Evolutionary conservation across 768 basidiomycete species (phyloP).

Genomic region (Russula sp.): DNA sequence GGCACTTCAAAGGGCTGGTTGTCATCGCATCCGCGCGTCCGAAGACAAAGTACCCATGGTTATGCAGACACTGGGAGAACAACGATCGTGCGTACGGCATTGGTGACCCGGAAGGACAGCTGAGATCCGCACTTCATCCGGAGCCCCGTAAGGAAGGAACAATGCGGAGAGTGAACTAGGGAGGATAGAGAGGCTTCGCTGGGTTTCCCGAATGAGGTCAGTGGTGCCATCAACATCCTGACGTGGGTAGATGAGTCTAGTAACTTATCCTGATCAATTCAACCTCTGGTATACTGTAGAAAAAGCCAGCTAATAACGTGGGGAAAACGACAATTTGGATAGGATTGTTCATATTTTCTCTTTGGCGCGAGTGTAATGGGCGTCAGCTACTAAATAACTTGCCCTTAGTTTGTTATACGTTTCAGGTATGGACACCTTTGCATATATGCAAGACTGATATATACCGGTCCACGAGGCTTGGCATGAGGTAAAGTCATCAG

Average conservation of each 20-base stretch:
- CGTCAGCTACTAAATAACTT: neutral
- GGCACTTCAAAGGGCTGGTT: neutral
- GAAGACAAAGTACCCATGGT: neutral
- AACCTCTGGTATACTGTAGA: neutral
- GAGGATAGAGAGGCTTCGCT: neutral
- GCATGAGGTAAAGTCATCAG: neutral
- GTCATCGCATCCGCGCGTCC: neutral
- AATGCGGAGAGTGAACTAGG: neutral
- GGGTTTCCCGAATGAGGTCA: neutral
- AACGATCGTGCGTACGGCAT: neutral
- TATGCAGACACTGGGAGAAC: neutral
- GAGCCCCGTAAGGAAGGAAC: neutral
- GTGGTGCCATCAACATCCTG: neutral
- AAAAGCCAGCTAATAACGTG: no score
- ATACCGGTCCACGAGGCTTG: neutral
- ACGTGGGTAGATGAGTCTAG: neutral
- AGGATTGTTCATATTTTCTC: neutral
- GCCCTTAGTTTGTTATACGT: neutral
- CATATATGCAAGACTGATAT: neutral
- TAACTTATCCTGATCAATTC: neutral
- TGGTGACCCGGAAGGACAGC: neutral
- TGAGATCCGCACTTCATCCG: neutral
- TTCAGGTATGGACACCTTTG: neutral
- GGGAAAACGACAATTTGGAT: no score
- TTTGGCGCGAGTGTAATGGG: neutral